Evolutionary conservation across 2,329 filamentous ascomycete genomes (phyloP).

Genomic region (Tympanopsis confertula): DNA sequence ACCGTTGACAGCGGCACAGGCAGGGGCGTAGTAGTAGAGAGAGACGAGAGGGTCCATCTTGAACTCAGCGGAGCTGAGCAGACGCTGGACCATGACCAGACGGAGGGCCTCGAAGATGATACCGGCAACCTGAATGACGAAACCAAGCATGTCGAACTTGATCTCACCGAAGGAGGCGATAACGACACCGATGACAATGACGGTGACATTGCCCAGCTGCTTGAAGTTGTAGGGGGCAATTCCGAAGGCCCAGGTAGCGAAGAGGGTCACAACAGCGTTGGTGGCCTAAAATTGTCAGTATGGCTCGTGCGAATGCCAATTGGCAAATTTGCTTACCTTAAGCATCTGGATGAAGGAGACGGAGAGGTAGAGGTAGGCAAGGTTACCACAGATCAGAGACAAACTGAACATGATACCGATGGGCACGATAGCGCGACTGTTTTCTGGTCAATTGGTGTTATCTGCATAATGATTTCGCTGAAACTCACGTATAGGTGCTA

Average conservation of each 20-base stretch:
- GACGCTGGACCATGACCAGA: slow-evolving; percentile 72
- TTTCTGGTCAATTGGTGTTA: background rate
- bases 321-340: slow-evolving; percentile 46
- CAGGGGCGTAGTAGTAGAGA: slow-evolving; percentile 79
- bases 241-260: slow-evolving; percentile 80
- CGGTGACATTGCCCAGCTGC: slow-evolving; percentile 81
- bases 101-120: slow-evolving; percentile 74
- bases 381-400: slow-evolving; percentile 90
- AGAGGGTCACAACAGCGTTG: slow-evolving; percentile 81
- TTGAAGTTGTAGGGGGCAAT: slow-evolving; percentile 74
- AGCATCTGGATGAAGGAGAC: slow-evolving; percentile 99
- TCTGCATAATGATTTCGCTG: background rate
- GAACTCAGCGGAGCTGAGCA: slow-evolving; percentile 73
- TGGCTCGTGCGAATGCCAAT: slow-evolving; percentile 2
- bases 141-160: slow-evolving; percentile 72
- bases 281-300: slow-evolving; percentile 51
- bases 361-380: slow-evolving; percentile 88
- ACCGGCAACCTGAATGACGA: slow-evolving; percentile 68
- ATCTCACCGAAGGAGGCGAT: slow-evolving; percentile 95
- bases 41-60: slow-evolving; percentile 88
- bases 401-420: slow-evolving; percentile 94
- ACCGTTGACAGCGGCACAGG: slow-evolving; percentile 74
- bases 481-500: slow-evolving; percentile 65
- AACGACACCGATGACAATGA: slow-evolving; percentile 88
- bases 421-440: slow-evolving; percentile 73